Base-by-base conservation (phyloP, 352 stramenopile genomes). In the Elongisporangium prolatum region DNA sequence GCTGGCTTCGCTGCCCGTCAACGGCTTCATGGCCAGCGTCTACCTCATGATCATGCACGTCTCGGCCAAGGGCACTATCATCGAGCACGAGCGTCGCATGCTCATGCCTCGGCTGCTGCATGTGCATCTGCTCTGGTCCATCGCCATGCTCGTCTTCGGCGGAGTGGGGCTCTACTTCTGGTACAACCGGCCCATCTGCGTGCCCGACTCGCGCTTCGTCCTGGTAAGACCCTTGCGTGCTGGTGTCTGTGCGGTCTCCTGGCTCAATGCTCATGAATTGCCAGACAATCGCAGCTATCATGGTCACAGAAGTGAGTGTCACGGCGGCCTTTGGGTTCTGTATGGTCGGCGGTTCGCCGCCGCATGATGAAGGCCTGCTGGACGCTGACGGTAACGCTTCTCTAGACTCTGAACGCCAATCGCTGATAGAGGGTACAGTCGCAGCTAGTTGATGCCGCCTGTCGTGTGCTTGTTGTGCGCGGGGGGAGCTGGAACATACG, bases 21-120 rank as follows among this genome's bases (percentile, higher is more conserved):
- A 89, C 21, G 75, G 75, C 57, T 95, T 95, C 71, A 87, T 91
- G 65, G 80, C 71, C 53, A 91, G 84, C 62, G 83, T 93, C 66
- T 88, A 93, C 68, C 72, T 93, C 68, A 88, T 95, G 75, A 76
- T 93, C 63, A 80, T 91, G 66, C 84, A 91, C 68, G 71, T 95
- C 18, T 88, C 86, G 54, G 72, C 78, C 18, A 88, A 91, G 65
- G 86, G 86, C 52, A 93, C 86, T 54, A 95, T 95, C 60, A 72
- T 95, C 40, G 80, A 91, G 58, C 76, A 92, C 68, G 86, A 95
- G 64, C 82, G 76, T n/a, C 86, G 86, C 61, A 77, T 95, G 61
- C 70, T 95, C 54, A 95, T 95, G 84, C 85, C 85, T 49, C 67
- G 74, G 16, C 72, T 95, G 62, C 64, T 95, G 50, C 79, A 91